Conservation (phyloP, 805 yeast genomes). For the Nakazawaea wickerhamii region DNA sequence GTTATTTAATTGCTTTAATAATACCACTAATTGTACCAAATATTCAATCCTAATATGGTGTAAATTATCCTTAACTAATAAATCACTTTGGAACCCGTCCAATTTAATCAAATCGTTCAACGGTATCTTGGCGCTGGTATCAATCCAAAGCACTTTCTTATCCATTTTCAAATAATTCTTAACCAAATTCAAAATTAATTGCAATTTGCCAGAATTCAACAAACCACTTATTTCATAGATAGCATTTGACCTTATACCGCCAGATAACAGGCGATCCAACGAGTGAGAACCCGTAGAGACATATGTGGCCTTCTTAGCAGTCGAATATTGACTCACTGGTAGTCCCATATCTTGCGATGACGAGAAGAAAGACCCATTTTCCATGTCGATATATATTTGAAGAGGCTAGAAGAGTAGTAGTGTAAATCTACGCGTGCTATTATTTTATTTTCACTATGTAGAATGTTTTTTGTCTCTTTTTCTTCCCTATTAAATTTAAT, state of each 20-base stretch:
- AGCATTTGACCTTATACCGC: conserved; percentile 9
- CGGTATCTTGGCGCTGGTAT: conserved; percentile 9
- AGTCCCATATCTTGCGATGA: background rate
- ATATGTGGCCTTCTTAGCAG: background rate
- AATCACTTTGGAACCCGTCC: conserved; percentile 7
- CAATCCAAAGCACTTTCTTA: conserved; percentile 13
- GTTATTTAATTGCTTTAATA: conserved; percentile 5
- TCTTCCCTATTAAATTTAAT: background rate
- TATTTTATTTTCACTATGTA: background rate
- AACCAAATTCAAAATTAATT: conserved; percentile 7
- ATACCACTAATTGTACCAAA: conserved; percentile 4
- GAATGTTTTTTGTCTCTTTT: background rate
- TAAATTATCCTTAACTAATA: background rate
- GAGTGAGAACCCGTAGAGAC: conserved; percentile 9
- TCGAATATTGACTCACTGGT: background rate
- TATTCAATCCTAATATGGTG: background rate
- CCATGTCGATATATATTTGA: background rate
- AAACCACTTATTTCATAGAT: conserved; percentile 14
- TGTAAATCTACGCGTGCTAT: background rate
- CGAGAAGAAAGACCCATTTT: background rate
- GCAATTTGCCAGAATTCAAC: conserved; percentile 12
- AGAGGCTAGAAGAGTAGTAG: too few relatives aligned
- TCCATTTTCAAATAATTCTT: background rate
- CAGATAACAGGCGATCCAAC: conserved; percentile 10
- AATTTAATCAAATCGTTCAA: conserved; percentile 7